Evolutionary conservation across 2,329 filamentous ascomycete genomes (phyloP).

Genomic region (Lasiodiplodia theobromae): DNA sequence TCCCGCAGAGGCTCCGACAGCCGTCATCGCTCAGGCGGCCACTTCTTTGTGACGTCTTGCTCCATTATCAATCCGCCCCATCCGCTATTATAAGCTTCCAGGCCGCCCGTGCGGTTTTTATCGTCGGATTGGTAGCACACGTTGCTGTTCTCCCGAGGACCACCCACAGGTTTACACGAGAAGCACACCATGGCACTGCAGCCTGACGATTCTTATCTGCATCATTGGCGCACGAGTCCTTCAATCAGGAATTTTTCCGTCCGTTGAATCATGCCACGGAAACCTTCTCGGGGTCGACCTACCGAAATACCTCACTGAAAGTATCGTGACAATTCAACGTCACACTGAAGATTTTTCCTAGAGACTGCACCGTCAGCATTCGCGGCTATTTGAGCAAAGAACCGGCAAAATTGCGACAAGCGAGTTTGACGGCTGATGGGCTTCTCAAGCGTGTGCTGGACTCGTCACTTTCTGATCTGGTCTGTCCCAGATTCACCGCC

Average conservation of each 20-base stretch:
- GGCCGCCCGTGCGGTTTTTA: not conserved
- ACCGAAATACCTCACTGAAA: not conserved
- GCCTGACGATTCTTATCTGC: not conserved
- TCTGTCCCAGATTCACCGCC: not conserved
- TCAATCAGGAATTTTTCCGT: not conserved
- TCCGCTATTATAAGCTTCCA: slow-evolving; percentile 19
- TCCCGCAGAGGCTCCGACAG: slow-evolving; percentile 1
- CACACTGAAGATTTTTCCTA: not conserved
- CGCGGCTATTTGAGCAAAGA: not conserved
- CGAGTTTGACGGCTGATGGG: not conserved
- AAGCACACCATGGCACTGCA: not conserved
- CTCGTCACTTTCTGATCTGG: not conserved
- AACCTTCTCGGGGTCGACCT: not conserved
- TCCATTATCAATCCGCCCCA: slow-evolving; percentile 9
- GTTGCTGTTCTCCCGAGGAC: not conserved
- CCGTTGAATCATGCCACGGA: not conserved
- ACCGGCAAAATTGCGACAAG: not conserved
- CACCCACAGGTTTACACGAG: not conserved
- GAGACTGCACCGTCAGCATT: not conserved
- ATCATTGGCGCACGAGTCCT: not conserved
- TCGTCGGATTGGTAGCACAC: not conserved
- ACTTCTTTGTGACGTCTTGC: slow-evolving; percentile 16
- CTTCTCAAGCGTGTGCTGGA: not conserved
- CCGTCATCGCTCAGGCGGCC: slow-evolving; percentile 2
- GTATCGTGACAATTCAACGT: slow-evolving; percentile 13